Conservation (phyloP, 1,139 yeast species). For the Taphrina communis region DNA sequence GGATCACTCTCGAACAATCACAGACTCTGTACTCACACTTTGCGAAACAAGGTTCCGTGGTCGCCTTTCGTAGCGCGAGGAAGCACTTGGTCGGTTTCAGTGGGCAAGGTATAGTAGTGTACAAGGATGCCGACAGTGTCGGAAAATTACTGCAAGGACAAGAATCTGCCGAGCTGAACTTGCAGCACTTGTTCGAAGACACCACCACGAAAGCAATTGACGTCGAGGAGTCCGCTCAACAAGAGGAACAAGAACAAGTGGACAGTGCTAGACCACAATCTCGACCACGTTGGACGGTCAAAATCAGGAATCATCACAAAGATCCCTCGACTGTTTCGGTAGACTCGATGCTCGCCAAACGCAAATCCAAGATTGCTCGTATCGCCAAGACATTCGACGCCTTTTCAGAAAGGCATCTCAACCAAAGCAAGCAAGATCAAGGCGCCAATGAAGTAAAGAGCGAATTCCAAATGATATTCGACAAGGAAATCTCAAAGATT, state of each 20-base stretch:
- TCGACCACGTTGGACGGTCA: not conserved
- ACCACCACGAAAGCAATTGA: not conserved
- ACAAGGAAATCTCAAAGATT: constrained; percentile 38
- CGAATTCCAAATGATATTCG: constrained; percentile 48
- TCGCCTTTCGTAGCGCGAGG: constrained; percentile 19
- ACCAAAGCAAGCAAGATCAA: too few species aligned
- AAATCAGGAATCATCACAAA: constrained; percentile 1
- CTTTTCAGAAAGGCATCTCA: not conserved
- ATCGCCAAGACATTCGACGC: not conserved
- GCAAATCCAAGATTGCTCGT: not conserved
- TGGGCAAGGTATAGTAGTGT: constrained; percentile 35
- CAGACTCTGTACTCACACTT: constrained; percentile 8
- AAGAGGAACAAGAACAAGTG: not conserved
- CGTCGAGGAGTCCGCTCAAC: not conserved
- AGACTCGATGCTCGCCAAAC: constrained; percentile 10
- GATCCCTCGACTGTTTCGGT: not conserved
- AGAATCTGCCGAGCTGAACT: not conserved
- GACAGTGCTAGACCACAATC: not conserved
- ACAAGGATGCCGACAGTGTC: constrained; percentile 12
- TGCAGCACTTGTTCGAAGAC: not conserved
- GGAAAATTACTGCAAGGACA: constrained; percentile 6
- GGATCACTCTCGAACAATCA: constrained; percentile 27
- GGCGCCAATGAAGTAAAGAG: not conserved
- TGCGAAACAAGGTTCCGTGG: constrained; percentile 11
- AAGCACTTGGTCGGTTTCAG: constrained; percentile 16